Conservation (phyloP, 2,329 filamentous ascomycete species). For the Xylariaceae sp. region DNA sequence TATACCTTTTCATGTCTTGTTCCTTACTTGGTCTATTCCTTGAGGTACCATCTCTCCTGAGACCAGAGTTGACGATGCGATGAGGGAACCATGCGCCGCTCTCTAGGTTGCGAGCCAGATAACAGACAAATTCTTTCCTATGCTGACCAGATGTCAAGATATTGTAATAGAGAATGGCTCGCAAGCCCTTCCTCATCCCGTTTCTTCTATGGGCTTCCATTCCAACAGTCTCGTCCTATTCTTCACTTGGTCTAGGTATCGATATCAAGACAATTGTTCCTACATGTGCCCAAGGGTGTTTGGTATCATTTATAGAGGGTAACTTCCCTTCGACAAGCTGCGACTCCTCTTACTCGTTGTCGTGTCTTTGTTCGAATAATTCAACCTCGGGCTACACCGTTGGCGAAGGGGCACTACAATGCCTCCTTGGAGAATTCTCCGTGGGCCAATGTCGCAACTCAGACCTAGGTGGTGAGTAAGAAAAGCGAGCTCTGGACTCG, state of each 20-base stretch:
- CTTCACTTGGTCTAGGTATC: slow-evolving; percentile 21
- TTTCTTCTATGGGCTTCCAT: slow-evolving; percentile 30
- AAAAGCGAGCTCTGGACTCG: background rate
- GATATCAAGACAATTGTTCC: slow-evolving; percentile 28
- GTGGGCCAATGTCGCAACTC: slow-evolving; percentile 50
- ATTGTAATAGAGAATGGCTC: slow-evolving; percentile 32
- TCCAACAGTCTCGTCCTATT: slow-evolving; percentile 20
- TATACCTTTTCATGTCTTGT: slow-evolving; percentile 10
- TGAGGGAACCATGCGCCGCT: slow-evolving; percentile 22
- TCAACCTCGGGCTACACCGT: slow-evolving; percentile 64
- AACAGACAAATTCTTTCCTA: slow-evolving; percentile 19
- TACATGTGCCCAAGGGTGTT: slow-evolving; percentile 44
- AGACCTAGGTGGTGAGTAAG: slow-evolving; percentile 39
- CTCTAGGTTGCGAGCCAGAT: slow-evolving; percentile 13
- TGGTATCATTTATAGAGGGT: slow-evolving; percentile 59
- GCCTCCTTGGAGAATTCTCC: slow-evolving; percentile 54
- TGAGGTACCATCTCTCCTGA: slow-evolving; percentile 7
- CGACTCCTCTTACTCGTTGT: slow-evolving; percentile 48
- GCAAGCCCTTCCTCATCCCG: slow-evolving; percentile 24
- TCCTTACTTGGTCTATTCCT: slow-evolving; percentile 2
- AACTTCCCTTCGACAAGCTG: slow-evolving; percentile 55
- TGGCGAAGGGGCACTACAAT: slow-evolving; percentile 69
- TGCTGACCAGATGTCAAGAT: slow-evolving; percentile 29
- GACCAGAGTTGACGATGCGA: slow-evolving; percentile 16
- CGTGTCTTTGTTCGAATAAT: slow-evolving; percentile 61